phyloP scores from a whole-genome alignment of 768 basidiomycete species.

The Amanita thiersii region DNA sequence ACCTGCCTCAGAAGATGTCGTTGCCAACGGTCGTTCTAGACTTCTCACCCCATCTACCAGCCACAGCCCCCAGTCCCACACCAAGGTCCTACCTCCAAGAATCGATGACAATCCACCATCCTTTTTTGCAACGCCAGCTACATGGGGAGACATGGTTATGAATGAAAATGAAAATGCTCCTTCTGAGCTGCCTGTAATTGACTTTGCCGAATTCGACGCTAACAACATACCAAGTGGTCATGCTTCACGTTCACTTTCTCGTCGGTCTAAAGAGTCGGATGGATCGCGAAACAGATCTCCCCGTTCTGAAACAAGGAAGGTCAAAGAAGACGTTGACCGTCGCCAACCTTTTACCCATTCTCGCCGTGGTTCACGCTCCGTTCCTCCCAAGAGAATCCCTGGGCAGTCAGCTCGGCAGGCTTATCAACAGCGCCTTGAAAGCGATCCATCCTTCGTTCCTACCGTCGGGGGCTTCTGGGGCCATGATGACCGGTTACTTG shows the following conservation, averaged over 20 bases:
- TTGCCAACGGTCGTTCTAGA: slow-evolving; percentile 34
- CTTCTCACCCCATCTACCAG: slow-evolving; percentile 56
- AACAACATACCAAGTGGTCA: slow-evolving; percentile 22
- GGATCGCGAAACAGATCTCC: slow-evolving; percentile 7
- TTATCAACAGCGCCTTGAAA: slow-evolving; percentile 75
- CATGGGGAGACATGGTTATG: slow-evolving; percentile 85
- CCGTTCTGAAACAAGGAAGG: slow-evolving; percentile 8
- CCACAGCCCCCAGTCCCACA: slow-evolving; percentile 42
- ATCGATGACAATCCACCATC: slow-evolving; percentile 27
- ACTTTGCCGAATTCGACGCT: slow-evolving; percentile 60
- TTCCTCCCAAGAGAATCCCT: slow-evolving; percentile 25
- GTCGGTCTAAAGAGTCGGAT: slow-evolving; percentile 30
- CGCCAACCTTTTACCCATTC: slow-evolving; percentile 25
- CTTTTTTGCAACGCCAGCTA: slow-evolving; percentile 47
- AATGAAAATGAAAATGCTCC: slow-evolving; percentile 59
- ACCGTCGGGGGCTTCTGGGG: slow-evolving; percentile 92
- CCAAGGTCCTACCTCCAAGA: slow-evolving; percentile 18
- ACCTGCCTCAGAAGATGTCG: slow-evolving; percentile 57
- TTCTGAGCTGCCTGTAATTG: slow-evolving; percentile 69
- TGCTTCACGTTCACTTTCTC: slow-evolving; percentile 17
- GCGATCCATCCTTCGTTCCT: slow-evolving; percentile 84
- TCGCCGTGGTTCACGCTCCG: slow-evolving; percentile 18
- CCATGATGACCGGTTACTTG: slow-evolving; percentile 85
- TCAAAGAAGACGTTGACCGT: slow-evolving; percentile 22
- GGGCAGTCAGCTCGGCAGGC: slow-evolving; percentile 73